Evolutionary conservation across 1,284 basidiomycete genomes (phyloP).

Genomic region (Trametes polyzona): DNA sequence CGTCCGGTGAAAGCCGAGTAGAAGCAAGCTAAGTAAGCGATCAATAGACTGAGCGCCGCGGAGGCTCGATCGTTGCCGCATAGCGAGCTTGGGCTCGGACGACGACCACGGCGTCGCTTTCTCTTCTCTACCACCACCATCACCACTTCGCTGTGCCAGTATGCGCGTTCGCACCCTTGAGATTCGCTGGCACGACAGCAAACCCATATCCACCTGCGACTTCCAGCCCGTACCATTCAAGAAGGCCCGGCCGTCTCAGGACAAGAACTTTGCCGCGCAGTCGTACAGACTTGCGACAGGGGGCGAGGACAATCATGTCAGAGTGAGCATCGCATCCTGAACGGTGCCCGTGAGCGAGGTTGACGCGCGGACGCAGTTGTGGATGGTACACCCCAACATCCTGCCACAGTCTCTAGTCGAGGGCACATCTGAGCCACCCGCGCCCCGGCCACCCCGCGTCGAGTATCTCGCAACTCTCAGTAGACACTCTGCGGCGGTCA

Average conservation of each 20-base stretch:
- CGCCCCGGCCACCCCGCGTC: slow-evolving; percentile 81
- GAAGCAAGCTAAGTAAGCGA: slow-evolving; percentile 5
- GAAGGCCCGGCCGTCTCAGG: slow-evolving; percentile 71
- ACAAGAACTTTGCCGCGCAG: slow-evolving; percentile 62
- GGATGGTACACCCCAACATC: slow-evolving; percentile 94
- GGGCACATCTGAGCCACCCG: slow-evolving; percentile 45
- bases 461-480: slow-evolving; percentile 95
- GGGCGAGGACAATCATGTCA: slow-evolving; percentile 96
- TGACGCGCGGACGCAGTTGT: slow-evolving; percentile 59
- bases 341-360: not conserved
- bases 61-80: slow-evolving; percentile 6
- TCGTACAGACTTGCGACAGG: slow-evolving; percentile 92
- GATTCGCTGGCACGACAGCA: slow-evolving; percentile 94
- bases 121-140: not conserved
- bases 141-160: not conserved
- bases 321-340: slow-evolving; percentile 61
- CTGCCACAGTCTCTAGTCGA: slow-evolving; percentile 68
- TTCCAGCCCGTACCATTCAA: slow-evolving; percentile 83
- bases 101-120: not conserved
- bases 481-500: slow-evolving; percentile 94
- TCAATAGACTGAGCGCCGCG: slow-evolving; percentile 3
- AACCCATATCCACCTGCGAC: slow-evolving; percentile 93
- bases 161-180: slow-evolving; percentile 88
- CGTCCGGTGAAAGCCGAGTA: not conserved
- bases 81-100: not conserved